Evolutionary conservation across 225 moss, liverwort and hornwort species (phyloP), one percentile per base, ranked within the genome.

Genomic region (Anthoceros angustus): DNA sequence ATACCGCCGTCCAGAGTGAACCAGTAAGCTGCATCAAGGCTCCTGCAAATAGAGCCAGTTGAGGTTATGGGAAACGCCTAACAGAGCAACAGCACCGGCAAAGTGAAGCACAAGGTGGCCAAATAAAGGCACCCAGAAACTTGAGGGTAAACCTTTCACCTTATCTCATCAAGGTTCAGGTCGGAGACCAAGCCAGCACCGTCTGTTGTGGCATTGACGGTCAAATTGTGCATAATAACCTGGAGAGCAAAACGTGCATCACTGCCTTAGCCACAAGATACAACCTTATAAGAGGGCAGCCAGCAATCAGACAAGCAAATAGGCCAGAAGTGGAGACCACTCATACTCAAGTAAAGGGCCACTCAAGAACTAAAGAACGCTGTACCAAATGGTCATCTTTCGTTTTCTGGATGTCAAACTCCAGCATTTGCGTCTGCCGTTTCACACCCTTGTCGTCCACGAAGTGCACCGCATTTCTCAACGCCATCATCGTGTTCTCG

Each of bases 341-440:
- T 48, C 46, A 1, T 18, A 48, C 12, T 12, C 46, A 48, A 18
- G 46, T 48, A 1, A 48, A 48, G 46, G 12, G 46, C 46, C 46
- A 2, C 46, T 2, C 2, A 18, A 12, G 46, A 18, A 48, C 46
- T 12, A 6, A 2, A 2, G 12, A 48, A 12, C 46, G 18, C 46
- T 55, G 7, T 20, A 55, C 55, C 55, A 55, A 23, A 55, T 55
- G 55, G 14, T 55, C 23, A 55, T 55, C 55, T 9, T 55, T 55
- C 55, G 55, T 55, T 55, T 55, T 55, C 55, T 55, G 55, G 14
- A 55, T 55, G 18, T 55, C 55, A 20, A 55, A 55, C 55, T 55
- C 55, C 55, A 55, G 55, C 55, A 55, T 20, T 15, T 55, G 55
- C 0, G 55, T 55, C 55, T 55, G 55, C 18, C 55, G 55, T 23